phyloP scores from a whole-genome alignment of 2,329 filamentous ascomycete species.

The Neodidymelliopsis sp. region DNA sequence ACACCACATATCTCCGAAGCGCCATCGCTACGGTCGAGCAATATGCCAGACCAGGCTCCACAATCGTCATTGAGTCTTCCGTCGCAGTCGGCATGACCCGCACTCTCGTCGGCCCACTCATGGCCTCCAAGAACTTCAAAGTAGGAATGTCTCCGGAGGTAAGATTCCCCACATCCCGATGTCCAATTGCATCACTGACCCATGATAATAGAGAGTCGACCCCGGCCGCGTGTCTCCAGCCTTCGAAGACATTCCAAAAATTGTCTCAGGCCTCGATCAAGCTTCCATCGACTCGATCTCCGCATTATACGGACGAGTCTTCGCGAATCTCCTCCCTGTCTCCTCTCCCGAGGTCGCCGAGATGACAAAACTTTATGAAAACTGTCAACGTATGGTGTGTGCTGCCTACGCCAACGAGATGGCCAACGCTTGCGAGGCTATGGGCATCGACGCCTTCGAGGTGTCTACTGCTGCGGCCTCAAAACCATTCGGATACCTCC shows the following conservation, averaged over 20 bases:
- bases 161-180: no score
- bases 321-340: slow-evolving; percentile 58
- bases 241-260: slow-evolving; percentile 59
- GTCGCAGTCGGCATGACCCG: slow-evolving; percentile 65
- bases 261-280: slow-evolving; percentile 59
- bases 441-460: slow-evolving; percentile 60
- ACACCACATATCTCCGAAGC: slow-evolving; percentile 57
- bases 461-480: slow-evolving; percentile 59
- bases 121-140: no score
- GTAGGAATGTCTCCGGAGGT: no score
- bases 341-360: slow-evolving; percentile 63
- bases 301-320: slow-evolving; percentile 57
- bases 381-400: slow-evolving; percentile 64
- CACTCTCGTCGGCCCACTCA: slow-evolving; percentile 57
- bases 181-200: no score
- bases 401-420: slow-evolving; percentile 66
- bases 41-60: slow-evolving; percentile 55
- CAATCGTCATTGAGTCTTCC: slow-evolving; percentile 62
- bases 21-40: slow-evolving; percentile 54
- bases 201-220: slow-evolving; percentile 58
- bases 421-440: slow-evolving; percentile 59
- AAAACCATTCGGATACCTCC: slow-evolving; percentile 54
- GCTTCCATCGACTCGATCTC: slow-evolving; percentile 55
- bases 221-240: slow-evolving; percentile 53
- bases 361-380: slow-evolving; percentile 67